phyloP scores from a whole-genome alignment of 805 yeast genomes.

The Candida ortonii region DNA sequence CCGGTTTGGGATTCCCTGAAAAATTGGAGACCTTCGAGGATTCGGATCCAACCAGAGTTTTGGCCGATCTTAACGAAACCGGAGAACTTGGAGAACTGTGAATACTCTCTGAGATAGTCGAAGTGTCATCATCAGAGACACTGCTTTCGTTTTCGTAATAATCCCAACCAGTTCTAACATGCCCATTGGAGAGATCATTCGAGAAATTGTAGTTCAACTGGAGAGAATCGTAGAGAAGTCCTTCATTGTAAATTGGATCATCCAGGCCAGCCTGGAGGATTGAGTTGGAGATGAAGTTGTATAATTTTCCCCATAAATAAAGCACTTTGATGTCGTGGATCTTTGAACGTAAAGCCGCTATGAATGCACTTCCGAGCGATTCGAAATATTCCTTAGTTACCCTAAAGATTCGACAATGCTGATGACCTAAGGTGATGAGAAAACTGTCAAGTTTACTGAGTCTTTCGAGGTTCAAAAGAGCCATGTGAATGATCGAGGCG shows the following conservation, averaged over 20 bases:
- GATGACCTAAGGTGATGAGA: conserved; percentile 56
- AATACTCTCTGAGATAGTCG: too few relatives aligned
- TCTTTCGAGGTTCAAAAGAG: conserved; percentile 56
- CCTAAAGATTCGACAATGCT: conserved; percentile 64
- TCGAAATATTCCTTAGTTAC: conserved; percentile 60
- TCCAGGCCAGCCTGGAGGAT: conserved; percentile 24
- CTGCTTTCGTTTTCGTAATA: too few relatives aligned
- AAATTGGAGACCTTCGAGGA: too few relatives aligned
- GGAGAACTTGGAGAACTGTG: too few relatives aligned
- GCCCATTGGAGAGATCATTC: conserved; percentile 1
- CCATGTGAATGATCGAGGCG: conserved; percentile 64
- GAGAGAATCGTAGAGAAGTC: conserved; percentile 11
- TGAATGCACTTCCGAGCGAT: conserved; percentile 61
- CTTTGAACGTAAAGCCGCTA: conserved; percentile 56
- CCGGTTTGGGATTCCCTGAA: too few relatives aligned
- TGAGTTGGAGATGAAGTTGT: conserved; percentile 31
- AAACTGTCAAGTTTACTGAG: conserved; percentile 50
- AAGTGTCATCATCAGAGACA: too few relatives aligned
- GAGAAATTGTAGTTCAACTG: conserved; percentile 5
- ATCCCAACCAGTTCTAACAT: too few relatives aligned
- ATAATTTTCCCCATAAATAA: conserved; percentile 29
- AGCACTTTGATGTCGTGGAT: conserved; percentile 28
- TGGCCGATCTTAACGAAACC: too few relatives aligned
- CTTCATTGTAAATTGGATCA: conserved; percentile 19
- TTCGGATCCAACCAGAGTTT: too few relatives aligned